Evolutionary conservation across 495 filamentous ascomycete genomes (phyloP).

Genomic region (Corynascus novoguineensis): DNA sequence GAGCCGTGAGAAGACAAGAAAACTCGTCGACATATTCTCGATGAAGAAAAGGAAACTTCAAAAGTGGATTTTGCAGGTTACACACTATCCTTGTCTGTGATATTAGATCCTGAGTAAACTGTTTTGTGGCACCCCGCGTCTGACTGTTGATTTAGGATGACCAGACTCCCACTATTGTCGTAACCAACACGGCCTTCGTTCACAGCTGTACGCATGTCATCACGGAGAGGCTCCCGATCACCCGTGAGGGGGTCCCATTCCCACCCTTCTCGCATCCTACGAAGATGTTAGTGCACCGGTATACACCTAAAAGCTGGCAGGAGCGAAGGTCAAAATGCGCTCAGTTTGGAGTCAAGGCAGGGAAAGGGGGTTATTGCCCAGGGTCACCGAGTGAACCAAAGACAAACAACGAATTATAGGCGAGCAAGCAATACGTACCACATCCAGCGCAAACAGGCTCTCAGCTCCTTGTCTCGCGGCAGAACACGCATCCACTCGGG

Average conservation of each 20-base stretch:
- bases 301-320: too few relatives aligned
- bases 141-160: slow-evolving; percentile 26
- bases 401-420: background rate
- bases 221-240: slow-evolving; percentile 50
- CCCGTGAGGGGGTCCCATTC: slow-evolving; percentile 73
- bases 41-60: too few relatives aligned
- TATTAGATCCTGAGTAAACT: too few relatives aligned
- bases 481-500: slow-evolving; percentile 85
- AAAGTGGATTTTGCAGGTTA: too few relatives aligned
- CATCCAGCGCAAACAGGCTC: slow-evolving; percentile 82
- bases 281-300: background rate
- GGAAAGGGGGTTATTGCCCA: background rate
- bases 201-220: slow-evolving; percentile 54
- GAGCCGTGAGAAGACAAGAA: too few relatives aligned
- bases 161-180: slow-evolving; percentile 51
- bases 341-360: background rate
- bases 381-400: background rate
- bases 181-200: slow-evolving; percentile 54
- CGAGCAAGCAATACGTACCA: slow-evolving; percentile 52
- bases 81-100: too few relatives aligned
- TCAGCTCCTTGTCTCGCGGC: slow-evolving; percentile 81
- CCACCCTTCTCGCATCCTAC: slow-evolving; percentile 62
- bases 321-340: background rate
- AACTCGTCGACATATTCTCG: too few relatives aligned
- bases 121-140: background rate